Evolutionary conservation across 2,329 filamentous ascomycete species (phyloP).

Genomic region (Aspergillus calidoustus): DNA sequence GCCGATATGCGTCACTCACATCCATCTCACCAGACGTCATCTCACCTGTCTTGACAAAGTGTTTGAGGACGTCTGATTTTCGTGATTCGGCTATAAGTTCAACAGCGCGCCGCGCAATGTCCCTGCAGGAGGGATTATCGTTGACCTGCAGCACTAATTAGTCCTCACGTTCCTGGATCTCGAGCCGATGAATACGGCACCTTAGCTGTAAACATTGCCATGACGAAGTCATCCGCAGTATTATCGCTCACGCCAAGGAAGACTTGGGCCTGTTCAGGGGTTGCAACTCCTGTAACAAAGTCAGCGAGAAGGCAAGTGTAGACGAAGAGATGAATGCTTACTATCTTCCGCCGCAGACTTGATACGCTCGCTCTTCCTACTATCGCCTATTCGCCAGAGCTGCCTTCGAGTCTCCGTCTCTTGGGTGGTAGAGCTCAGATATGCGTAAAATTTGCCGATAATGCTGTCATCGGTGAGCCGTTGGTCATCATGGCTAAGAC

Average conservation of each 20-base stretch:
- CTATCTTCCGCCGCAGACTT: conserved; percentile 62
- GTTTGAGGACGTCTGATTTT: conserved; percentile 58
- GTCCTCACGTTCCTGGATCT: conserved; percentile 1
- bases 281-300: conserved; percentile 55
- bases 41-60: conserved; percentile 59
- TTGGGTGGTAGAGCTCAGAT: conserved; percentile 52
- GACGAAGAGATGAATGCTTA: conserved; percentile 27
- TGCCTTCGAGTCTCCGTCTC: conserved; percentile 61
- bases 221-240: conserved; percentile 61
- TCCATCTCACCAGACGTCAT: conserved; percentile 59
- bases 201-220: conserved; percentile 62
- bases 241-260: conserved; percentile 60
- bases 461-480: conserved; percentile 63
- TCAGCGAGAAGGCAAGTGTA: neutral
- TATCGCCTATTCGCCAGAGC: conserved; percentile 64
- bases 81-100: conserved; percentile 62
- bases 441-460: conserved; percentile 64
- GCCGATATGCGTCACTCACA: conserved; percentile 56
- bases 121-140: conserved; percentile 56
- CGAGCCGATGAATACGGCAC: conserved; percentile 36
- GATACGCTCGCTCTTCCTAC: conserved; percentile 62
- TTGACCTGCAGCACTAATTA: conserved; percentile 44
- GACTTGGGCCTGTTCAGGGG: conserved; percentile 66
- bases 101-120: conserved; percentile 60
- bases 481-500: conserved; percentile 53